These are phyloP conservation scores for Emmonsiellopsis sp. DNA, from an alignment of 2,329 filamentous ascomycete species.

Conservation along the genomic window DNA sequence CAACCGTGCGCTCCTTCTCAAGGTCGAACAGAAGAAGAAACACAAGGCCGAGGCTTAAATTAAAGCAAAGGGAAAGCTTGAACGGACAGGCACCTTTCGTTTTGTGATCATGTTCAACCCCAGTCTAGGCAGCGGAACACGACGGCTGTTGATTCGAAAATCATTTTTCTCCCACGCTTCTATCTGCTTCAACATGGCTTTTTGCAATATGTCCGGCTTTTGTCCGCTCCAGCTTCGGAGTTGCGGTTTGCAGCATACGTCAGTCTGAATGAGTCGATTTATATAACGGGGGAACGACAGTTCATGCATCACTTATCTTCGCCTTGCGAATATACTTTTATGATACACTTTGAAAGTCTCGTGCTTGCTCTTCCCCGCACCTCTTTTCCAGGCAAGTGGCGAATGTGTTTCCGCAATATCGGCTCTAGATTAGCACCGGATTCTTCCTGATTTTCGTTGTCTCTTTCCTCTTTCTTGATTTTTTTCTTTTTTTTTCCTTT, in stretches of 20 bases:
- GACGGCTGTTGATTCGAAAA: neutral
- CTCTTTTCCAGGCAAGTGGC: neutral
- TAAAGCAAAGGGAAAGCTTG: conserved; percentile 16
- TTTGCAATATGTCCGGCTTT: neutral
- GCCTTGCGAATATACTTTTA: neutral
- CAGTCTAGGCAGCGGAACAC: conserved; percentile 7
- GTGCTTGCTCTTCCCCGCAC: neutral
- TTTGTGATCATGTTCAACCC: conserved; percentile 1
- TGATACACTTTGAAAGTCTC: neutral
- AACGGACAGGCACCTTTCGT: conserved; percentile 7
- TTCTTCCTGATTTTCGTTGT: conserved; percentile 20
- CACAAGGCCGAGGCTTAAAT: conserved; percentile 43
- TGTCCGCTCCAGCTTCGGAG: neutral
- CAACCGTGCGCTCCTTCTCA: conserved; percentile 90
- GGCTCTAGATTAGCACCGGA: neutral
- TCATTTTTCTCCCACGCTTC: conserved; percentile 1
- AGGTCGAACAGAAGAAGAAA: conserved; percentile 98
- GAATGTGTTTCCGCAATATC: neutral
- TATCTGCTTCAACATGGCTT: neutral
- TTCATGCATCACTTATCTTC: neutral
- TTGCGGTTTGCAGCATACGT: neutral
- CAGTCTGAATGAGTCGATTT: neutral
- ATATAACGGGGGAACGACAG: neutral
- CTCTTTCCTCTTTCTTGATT: conserved; percentile 14
- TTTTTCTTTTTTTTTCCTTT: conserved; percentile 12